Conservation (phyloP, 768 basidiomycete genomes). For the Phallus indusiatus region DNA sequence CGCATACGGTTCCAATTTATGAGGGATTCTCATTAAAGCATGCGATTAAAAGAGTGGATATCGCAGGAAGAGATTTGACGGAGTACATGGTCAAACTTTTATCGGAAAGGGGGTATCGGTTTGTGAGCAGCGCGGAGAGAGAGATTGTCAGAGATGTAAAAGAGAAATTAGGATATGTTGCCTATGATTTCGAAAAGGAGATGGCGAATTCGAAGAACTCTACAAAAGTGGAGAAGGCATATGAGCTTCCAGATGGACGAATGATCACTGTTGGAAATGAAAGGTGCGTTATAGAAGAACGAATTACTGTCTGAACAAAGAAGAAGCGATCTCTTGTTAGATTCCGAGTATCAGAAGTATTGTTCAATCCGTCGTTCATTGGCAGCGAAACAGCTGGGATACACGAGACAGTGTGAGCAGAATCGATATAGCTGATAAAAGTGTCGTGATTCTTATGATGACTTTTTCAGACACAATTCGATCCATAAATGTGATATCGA, state of each 20-base stretch:
- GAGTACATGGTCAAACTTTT: conserved; percentile 4
- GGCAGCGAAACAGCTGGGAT: conserved; percentile 41
- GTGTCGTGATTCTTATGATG: not conserved
- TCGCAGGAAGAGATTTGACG: conserved; percentile 10
- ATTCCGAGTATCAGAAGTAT: conserved; percentile 42
- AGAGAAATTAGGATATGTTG: conserved; percentile 49
- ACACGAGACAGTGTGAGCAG: conserved; percentile 36
- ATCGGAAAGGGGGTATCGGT: conserved; percentile 22
- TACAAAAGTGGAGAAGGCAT: conserved; percentile 41
- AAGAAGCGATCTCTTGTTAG: not conserved
- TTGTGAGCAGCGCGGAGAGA: conserved; percentile 39
- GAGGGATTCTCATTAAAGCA: conserved; percentile 9
- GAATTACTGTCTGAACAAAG: not conserved
- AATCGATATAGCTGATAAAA: not conserved
- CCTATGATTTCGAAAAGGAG: conserved; percentile 46
- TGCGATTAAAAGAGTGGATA: conserved; percentile 4
- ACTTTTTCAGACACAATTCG: not conserved
- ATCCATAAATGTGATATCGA: conserved; percentile 7
- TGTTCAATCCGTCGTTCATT: conserved; percentile 43
- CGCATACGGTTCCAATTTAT: conserved; percentile 12
- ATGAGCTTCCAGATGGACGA: conserved; percentile 45
- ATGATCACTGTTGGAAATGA: conserved; percentile 46
- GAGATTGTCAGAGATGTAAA: conserved; percentile 47
- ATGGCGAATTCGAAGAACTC: conserved; percentile 43
- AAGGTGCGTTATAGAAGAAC: conserved; percentile 17